Percentiles rank a stretch among this genome's conserved stretches.
phyloP scores from a whole-genome alignment of 192 early-diverging fungal genomes.

The Dispira simplex region DNA sequence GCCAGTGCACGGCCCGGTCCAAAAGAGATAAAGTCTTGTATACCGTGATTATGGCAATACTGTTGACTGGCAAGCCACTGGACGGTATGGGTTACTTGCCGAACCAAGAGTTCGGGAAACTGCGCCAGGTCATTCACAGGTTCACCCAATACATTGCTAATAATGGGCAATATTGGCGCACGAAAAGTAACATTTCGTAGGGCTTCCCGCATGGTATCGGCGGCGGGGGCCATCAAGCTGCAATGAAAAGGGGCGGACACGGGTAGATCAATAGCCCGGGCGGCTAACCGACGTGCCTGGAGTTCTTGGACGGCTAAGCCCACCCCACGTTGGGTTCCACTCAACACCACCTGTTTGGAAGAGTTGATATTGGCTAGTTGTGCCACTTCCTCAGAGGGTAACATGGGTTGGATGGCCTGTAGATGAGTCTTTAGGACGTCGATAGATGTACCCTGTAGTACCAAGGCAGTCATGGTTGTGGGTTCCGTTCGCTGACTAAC shows the following conservation, averaged over 20 bases:
- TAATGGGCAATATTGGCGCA: slow-evolving; percentile 65
- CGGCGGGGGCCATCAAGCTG: slow-evolving; percentile 76
- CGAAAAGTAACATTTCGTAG: slow-evolving; percentile 54
- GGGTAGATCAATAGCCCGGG: slow-evolving; percentile 72
- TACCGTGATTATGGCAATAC: slow-evolving; percentile 60
- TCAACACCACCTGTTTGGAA: slow-evolving; percentile 75
- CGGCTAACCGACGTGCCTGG: slow-evolving; percentile 67
- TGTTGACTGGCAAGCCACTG: slow-evolving; percentile 79
- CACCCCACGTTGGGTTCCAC: slow-evolving; percentile 74
- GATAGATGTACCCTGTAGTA: slow-evolving; percentile 55
- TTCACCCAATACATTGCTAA: slow-evolving; percentile 81
- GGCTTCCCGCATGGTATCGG: slow-evolving; percentile 48
- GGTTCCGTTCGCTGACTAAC: slow-evolving; percentile 39
- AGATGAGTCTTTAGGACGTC: slow-evolving; percentile 43
- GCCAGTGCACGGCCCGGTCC: slow-evolving; percentile 80
- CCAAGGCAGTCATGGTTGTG: slow-evolving; percentile 82
- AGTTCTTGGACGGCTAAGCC: slow-evolving; percentile 67
- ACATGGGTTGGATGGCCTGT: slow-evolving; percentile 18
- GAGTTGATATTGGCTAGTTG: slow-evolving; percentile 83
- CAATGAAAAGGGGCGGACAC: slow-evolving; percentile 98
- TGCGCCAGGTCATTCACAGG: slow-evolving; percentile 47
- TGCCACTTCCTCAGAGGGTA: slow-evolving; percentile 45
- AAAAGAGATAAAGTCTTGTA: slow-evolving; percentile 72
- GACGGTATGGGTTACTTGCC: slow-evolving; percentile 72
- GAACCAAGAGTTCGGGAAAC: slow-evolving; percentile 48